Evolutionary conservation across 805 yeast species (phyloP).

Genomic region (Maudiozyma pseudohumilis): DNA sequence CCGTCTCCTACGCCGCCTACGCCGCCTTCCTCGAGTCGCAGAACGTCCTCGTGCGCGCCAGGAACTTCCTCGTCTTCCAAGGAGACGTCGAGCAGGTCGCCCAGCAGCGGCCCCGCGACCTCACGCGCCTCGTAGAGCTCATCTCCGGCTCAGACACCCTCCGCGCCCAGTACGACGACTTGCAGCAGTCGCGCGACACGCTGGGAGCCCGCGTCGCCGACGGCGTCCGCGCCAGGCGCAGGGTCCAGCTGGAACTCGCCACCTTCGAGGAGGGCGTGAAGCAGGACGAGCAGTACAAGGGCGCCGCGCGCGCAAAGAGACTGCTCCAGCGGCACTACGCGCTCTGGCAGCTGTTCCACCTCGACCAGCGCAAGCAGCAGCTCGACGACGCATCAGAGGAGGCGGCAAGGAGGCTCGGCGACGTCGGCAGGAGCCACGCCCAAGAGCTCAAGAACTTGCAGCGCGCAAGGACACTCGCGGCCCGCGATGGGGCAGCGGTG

Average conservation of each 20-base stretch:
- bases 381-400: slow-evolving; percentile 19
- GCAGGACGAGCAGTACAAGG: slow-evolving; percentile 60
- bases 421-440: slow-evolving; percentile 28
- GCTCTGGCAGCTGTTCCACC: slow-evolving; percentile 57
- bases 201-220: slow-evolving; percentile 56
- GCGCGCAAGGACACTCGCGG: slow-evolving; percentile 33
- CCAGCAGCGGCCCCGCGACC: slow-evolving; percentile 67
- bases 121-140: slow-evolving; percentile 66
- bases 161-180: slow-evolving; percentile 52
- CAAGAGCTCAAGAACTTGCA: slow-evolving; percentile 32
- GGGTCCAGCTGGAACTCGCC: slow-evolving; percentile 60
- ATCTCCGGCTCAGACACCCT: slow-evolving; percentile 73
- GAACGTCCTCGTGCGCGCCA: slow-evolving; percentile 77
- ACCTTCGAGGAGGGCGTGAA: slow-evolving; percentile 67
- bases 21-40: slow-evolving; percentile 57
- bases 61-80: slow-evolving; percentile 88
- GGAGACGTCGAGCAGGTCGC: slow-evolving; percentile 96
- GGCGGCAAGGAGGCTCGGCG: slow-evolving; percentile 22
- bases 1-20: slow-evolving; percentile 58
- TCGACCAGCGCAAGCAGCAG: slow-evolving; percentile 32
- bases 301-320: slow-evolving; percentile 40
- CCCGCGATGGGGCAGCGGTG: slow-evolving; percentile 37
- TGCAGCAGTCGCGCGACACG: slow-evolving; percentile 53
- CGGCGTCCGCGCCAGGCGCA: slow-evolving; percentile 58
- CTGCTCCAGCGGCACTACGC: slow-evolving; percentile 40